Percentiles rank a stretch among this genome's conserved stretches.
Evolutionary conservation across 2,329 filamentous ascomycete species (phyloP).

Genomic region (Pseudogymnoascus sp.): DNA sequence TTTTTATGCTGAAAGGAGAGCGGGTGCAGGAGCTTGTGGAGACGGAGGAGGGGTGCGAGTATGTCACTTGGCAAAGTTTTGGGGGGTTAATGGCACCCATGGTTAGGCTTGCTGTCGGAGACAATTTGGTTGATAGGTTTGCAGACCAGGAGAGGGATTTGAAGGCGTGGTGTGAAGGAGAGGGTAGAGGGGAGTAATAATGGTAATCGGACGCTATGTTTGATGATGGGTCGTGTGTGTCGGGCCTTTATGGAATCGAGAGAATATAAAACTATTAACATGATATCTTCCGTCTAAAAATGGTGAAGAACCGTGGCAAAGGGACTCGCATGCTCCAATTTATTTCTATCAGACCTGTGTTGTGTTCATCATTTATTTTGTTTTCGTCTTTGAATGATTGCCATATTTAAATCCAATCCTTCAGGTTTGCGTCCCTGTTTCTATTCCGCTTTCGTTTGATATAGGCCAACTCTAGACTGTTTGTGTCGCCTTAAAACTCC

Average conservation of each 20-base stretch:
- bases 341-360: neutral
- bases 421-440: neutral
- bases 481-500: neutral
- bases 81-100: constrained; percentile 32
- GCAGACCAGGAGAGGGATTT: constrained; percentile 34
- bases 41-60: constrained; percentile 32
- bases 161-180: constrained; percentile 26
- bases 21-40: constrained; percentile 39
- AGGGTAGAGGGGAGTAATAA: neutral
- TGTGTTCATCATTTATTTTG: neutral
- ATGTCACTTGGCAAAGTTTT: constrained; percentile 40
- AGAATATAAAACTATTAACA: neutral
- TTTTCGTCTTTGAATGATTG: neutral
- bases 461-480: no score
- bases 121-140: constrained; percentile 30
- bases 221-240: neutral
- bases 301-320: neutral
- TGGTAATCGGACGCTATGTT: neutral
- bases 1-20: constrained; percentile 32
- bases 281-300: neutral
- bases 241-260: neutral
- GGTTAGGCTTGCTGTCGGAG: constrained; percentile 29
- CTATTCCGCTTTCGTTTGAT: neutral
- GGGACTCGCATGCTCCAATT: neutral
- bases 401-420: neutral